Evolutionary conservation across 2,329 filamentous ascomycete genomes (phyloP).

Genomic region (Achaetomium macrosporum): DNA sequence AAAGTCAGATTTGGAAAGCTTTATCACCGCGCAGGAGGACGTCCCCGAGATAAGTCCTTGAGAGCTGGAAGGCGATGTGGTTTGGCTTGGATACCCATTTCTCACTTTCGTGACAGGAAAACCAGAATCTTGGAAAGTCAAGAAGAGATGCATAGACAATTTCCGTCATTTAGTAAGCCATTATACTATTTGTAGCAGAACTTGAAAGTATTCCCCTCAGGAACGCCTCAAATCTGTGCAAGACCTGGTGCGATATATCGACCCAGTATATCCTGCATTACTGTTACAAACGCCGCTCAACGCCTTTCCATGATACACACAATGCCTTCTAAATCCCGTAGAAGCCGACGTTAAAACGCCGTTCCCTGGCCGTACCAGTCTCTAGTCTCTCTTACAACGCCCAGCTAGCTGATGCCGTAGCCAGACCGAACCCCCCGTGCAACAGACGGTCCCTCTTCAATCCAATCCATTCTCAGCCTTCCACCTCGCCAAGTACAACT

Average conservation of each 20-base stretch:
- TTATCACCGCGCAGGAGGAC: constrained; percentile 48
- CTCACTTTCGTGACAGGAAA: neutral
- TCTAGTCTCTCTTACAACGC: neutral
- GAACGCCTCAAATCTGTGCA: neutral
- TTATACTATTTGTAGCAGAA: neutral
- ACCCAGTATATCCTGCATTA: neutral
- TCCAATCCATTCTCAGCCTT: constrained; percentile 61
- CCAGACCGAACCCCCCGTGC: neutral
- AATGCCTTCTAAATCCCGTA: neutral
- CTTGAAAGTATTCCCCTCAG: neutral
- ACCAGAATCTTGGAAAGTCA: too few species aligned
- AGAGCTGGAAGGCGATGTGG: neutral
- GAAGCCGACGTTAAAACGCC: neutral
- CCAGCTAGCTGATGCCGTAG: too few species aligned
- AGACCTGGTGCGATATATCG: neutral
- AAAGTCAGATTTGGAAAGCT: constrained; percentile 46
- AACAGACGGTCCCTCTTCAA: constrained; percentile 29
- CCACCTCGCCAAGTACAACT: constrained; percentile 59
- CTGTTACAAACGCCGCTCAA: constrained; percentile 10
- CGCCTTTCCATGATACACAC: constrained; percentile 5
- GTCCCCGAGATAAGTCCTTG: constrained; percentile 27
- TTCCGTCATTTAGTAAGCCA: neutral
- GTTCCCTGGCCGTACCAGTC: neutral
- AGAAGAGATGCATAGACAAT: neutral
- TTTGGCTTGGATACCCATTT: constrained; percentile 11